A percentile compares a stretch with the other conserved stretches of the same genome.
These are phyloP conservation scores for Lactifluus volemus DNA, from an alignment of 768 basidiomycete species.

Conservation along the genomic window DNA sequence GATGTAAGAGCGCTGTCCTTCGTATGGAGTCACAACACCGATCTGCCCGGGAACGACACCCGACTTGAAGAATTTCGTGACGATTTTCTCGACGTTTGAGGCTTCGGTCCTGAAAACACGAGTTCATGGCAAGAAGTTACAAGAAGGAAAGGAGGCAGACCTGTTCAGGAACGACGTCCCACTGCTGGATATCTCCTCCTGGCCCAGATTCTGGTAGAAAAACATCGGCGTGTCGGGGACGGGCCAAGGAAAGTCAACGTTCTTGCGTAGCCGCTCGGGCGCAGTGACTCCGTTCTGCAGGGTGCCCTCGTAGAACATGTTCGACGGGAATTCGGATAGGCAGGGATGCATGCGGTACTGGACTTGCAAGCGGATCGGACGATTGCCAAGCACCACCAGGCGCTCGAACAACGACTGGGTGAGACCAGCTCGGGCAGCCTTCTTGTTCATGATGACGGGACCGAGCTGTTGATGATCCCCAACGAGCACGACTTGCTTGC, in stretches of 20 bases:
- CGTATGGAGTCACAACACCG: slow-evolving; percentile 97
- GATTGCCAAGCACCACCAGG: slow-evolving; percentile 88
- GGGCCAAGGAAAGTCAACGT: slow-evolving; percentile 99
- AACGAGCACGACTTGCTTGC: slow-evolving; percentile 96
- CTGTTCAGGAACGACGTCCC: slow-evolving; percentile 98
- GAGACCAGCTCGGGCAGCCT: slow-evolving; percentile 96
- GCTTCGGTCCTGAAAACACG: slow-evolving; percentile 73
- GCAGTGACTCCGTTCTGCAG: slow-evolving; percentile 99
- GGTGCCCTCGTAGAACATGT: slow-evolving; percentile 99
- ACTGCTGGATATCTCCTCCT: slow-evolving; percentile 97
- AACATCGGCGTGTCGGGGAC: slow-evolving; percentile 97
- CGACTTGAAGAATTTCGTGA: slow-evolving; percentile 99
- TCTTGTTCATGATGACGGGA: slow-evolving; percentile 99
- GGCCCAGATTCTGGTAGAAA: slow-evolving; percentile 98
- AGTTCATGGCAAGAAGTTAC: background rate
- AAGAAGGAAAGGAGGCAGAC: slow-evolving; percentile 29
- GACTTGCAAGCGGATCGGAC: slow-evolving; percentile 96
- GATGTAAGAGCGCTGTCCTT: slow-evolving; percentile 96
- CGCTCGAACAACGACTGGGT: slow-evolving; percentile 98
- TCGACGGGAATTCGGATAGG: slow-evolving; percentile 97
- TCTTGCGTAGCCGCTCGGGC: slow-evolving; percentile 92
- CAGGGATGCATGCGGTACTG: slow-evolving; percentile 99
- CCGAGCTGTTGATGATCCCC: slow-evolving; percentile 97
- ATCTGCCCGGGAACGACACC: slow-evolving; percentile 94
- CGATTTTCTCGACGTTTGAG: slow-evolving; percentile 99